Conservation (phyloP, 75 land plant genomes). For the Larix kaempferi region DNA sequence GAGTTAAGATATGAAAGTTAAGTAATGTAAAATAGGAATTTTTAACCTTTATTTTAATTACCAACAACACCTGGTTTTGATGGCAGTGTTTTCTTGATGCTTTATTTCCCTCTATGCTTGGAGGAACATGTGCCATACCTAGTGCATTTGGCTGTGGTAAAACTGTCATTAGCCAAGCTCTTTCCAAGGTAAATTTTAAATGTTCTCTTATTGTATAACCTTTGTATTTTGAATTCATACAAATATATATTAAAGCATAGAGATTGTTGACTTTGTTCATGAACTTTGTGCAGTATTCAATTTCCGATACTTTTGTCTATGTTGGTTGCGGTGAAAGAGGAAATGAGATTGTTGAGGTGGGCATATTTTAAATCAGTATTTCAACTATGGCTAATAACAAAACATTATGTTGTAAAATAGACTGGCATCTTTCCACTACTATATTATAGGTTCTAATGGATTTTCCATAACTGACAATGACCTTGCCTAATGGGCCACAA, state of each 20-base stretch:
- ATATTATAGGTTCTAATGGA: conserved; percentile 91
- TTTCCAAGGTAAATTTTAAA: conserved; percentile 73
- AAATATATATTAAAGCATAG: neutral
- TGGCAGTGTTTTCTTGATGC: conserved; percentile 98
- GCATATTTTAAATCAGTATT: neutral
- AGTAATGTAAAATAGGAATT: neutral
- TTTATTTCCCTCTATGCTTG: conserved; percentile 97
- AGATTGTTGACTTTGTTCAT: neutral
- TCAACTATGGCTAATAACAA: neutral
- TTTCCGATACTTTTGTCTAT: conserved; percentile 96
- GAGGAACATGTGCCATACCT: conserved; percentile 99
- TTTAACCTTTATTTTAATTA: conserved; percentile 5
- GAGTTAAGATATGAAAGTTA: neutral
- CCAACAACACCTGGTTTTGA: neutral
- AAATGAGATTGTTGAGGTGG: conserved; percentile 99
- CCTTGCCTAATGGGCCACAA: conserved; percentile 98
- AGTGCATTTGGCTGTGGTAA: conserved; percentile 99
- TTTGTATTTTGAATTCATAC: neutral
- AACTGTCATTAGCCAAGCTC: conserved; percentile 99
- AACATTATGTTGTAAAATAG: neutral
- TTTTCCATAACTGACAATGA: conserved; percentile 99
- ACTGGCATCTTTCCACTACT: neutral
- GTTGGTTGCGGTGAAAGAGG: conserved; percentile 99
- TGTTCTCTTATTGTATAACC: neutral
- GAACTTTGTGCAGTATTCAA: conserved; percentile 77